phyloP scores from a whole-genome alignment of 148 eudicot genomes.

The Agrostemma githago region DNA sequence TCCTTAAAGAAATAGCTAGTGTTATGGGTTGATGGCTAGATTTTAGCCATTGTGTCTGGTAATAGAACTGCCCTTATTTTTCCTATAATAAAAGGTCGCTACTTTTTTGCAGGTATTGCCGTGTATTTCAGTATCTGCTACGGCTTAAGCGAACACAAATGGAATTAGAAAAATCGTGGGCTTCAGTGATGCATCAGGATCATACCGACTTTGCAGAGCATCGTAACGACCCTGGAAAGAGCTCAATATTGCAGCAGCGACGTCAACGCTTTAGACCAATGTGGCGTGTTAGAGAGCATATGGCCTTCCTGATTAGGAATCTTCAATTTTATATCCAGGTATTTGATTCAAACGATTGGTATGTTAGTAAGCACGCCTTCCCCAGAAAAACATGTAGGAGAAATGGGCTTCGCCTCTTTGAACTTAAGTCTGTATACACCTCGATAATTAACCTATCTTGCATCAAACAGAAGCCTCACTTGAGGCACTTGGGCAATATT shows the following conservation, averaged over 20 bases:
- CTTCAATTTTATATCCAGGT: constrained; percentile 98
- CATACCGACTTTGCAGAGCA: constrained; percentile 72
- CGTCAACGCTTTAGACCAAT: constrained; percentile 78
- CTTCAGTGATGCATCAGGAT: constrained; percentile 95
- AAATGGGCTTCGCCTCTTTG: background rate
- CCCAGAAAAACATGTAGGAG: background rate
- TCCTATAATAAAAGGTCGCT: background rate
- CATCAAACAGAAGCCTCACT: background rate
- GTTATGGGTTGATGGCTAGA: background rate
- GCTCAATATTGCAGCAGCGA: constrained; percentile 58
- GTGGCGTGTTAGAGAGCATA: constrained; percentile 98
- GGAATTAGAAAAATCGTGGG: constrained; percentile 99
- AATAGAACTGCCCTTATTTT: background rate
- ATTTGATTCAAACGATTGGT: background rate
- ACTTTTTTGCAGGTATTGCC: constrained; percentile 54
- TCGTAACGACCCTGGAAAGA: constrained; percentile 44
- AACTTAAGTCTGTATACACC: background rate
- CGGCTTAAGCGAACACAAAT: constrained; percentile 94
- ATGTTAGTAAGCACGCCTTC: background rate
- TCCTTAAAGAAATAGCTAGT: background rate
- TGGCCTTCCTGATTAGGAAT: constrained; percentile 95
- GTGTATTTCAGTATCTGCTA: constrained; percentile 84
- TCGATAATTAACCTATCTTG: background rate
- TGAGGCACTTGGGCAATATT: background rate
- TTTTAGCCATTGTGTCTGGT: background rate